Percentiles rank a stretch among this genome's conserved stretches.
Evolutionary conservation across 2,329 filamentous ascomycete genomes (phyloP).

Genomic region (Fusarium agapanthi): DNA sequence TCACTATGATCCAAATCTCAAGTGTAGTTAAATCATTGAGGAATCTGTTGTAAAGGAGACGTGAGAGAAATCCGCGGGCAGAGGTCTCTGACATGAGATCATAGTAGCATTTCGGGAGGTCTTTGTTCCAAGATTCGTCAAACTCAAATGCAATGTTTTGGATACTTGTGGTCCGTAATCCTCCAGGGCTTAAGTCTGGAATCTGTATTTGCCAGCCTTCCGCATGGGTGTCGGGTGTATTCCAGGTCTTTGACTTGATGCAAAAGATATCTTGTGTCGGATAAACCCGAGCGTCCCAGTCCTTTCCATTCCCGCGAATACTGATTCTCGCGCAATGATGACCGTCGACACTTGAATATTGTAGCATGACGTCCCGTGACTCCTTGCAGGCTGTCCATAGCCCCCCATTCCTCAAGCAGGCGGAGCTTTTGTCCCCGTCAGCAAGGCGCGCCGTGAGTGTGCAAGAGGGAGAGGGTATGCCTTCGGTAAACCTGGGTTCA

Average conservation of each 20-base stretch:
- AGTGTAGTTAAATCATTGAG: no score
- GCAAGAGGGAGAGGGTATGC: neutral
- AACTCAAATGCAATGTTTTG: neutral
- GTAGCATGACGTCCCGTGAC: neutral
- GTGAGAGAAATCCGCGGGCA: neutral
- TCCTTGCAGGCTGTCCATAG: constrained; percentile 10
- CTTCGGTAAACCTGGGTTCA: neutral
- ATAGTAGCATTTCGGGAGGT: neutral
- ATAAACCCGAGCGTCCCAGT: neutral
- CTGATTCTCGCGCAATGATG: neutral
- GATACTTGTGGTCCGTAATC: neutral
- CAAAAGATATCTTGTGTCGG: neutral
- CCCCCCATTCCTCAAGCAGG: neutral
- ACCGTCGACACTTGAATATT: neutral
- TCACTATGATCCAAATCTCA: neutral
- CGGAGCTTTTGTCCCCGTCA: neutral
- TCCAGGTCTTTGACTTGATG: neutral
- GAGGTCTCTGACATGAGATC: neutral
- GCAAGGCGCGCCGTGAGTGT: neutral
- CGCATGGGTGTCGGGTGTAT: accelerated
- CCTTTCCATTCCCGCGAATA: neutral
- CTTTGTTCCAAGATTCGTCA: neutral
- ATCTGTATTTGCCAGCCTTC: accelerated
- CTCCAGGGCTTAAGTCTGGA: neutral
- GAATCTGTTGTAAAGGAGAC: neutral